Conservation (phyloP, 768 basidiomycete species). For the Postia placenta region DNA sequence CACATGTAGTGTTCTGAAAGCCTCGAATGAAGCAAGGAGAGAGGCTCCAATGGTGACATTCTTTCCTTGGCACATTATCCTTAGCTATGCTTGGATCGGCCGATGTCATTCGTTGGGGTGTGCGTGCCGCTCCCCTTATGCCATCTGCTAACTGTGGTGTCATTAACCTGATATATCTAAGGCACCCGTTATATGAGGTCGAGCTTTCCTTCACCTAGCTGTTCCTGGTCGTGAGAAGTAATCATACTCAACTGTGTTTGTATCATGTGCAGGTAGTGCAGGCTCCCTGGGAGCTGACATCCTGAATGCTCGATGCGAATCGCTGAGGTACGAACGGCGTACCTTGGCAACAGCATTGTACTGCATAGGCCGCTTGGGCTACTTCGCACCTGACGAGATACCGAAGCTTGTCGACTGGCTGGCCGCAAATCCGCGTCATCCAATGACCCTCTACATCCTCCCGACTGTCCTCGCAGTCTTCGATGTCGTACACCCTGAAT, state of each 20-base stretch:
- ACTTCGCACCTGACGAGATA: constrained; percentile 54
- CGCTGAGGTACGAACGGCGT: constrained; percentile 69
- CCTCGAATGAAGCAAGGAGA: no score
- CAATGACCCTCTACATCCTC: constrained; percentile 66
- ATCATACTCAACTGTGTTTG: not conserved
- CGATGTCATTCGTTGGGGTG: not conserved
- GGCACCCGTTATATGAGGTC: no score
- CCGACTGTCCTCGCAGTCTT: constrained; percentile 59
- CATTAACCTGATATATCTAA: no score
- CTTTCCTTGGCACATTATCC: not conserved
- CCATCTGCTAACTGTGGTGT: no score
- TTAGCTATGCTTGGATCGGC: not conserved
- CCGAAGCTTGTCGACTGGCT: constrained; percentile 69
- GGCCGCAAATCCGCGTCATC: constrained; percentile 53
- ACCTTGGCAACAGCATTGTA: constrained; percentile 58
- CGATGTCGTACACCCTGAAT: constrained; percentile 55
- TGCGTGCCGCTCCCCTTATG: no score
- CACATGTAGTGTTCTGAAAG: no score
- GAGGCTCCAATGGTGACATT: no score
- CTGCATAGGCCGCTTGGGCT: constrained; percentile 57
- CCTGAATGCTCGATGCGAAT: constrained; percentile 62
- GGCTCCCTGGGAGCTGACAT: constrained; percentile 60
- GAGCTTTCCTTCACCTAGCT: no score
- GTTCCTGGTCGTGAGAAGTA: no score
- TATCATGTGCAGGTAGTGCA: constrained; percentile 27